Conservation (phyloP, 2,329 filamentous ascomycete genomes). For the Monosporascus sp. region DNA sequence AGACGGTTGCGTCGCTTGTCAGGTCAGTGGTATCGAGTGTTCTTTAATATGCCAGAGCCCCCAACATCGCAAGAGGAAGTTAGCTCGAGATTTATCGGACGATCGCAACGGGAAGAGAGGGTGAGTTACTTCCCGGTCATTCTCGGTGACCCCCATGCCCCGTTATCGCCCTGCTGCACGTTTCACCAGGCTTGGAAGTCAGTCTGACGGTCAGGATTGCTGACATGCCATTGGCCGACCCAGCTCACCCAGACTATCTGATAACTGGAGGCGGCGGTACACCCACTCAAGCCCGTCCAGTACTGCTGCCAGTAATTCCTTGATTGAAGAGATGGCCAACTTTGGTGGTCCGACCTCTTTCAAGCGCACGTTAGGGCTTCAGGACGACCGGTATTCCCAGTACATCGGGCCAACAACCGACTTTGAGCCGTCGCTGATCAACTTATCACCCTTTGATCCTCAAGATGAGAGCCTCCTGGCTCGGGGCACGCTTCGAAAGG, state of each 20-base stretch:
- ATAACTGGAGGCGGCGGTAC: slow-evolving; percentile 48
- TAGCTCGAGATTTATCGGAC: slow-evolving; percentile 58
- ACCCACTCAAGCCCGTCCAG: slow-evolving; percentile 57
- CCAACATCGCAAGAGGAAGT: slow-evolving; percentile 73
- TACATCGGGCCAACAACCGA: slow-evolving; percentile 81
- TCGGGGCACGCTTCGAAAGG: slow-evolving; percentile 65
- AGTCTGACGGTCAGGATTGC: slow-evolving; percentile 25
- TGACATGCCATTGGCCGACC: slow-evolving; percentile 45
- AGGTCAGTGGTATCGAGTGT: slow-evolving; percentile 72
- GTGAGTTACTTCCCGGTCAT: slow-evolving; percentile 44
- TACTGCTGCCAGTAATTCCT: slow-evolving; percentile 56
- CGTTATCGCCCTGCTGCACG: slow-evolving; percentile 20
- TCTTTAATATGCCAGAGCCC: slow-evolving; percentile 69
- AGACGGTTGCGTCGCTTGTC: slow-evolving; percentile 69
- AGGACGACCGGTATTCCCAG: slow-evolving; percentile 73
- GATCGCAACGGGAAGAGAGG: slow-evolving; percentile 63
- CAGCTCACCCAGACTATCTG: slow-evolving; percentile 54
- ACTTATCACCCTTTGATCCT: slow-evolving; percentile 73
- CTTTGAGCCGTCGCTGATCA: slow-evolving; percentile 78
- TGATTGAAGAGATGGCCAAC: slow-evolving; percentile 67
- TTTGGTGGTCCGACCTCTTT: slow-evolving; percentile 62
- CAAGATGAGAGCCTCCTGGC: slow-evolving; percentile 75
- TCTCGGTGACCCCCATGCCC: slow-evolving; percentile 25
- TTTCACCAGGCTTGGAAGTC: slow-evolving; percentile 17
- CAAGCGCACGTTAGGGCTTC: slow-evolving; percentile 68